Evolutionary conservation across 768 basidiomycete genomes (phyloP), one percentile per base, ranked within the genome.

Genomic region (Podaxis pistillaris): DNA sequence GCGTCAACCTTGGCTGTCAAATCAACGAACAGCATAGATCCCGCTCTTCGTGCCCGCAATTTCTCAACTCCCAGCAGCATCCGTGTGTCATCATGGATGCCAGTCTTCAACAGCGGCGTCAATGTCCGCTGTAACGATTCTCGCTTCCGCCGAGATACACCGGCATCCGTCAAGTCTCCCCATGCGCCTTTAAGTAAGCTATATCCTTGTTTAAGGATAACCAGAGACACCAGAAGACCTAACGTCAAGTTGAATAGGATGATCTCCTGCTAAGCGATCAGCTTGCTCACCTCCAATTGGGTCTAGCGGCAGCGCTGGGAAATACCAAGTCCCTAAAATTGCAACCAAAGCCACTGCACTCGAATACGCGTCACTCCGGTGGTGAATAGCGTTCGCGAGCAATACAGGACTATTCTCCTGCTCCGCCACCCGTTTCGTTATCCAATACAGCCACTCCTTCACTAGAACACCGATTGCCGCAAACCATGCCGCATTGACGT

Each of bases 401-500:
- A 99, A 76, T 0, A 99, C 97, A 3, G 93, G 92, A 69, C 91
- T 93, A 68, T 88, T 87, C 74, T 98, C 95, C 68, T 93, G 86
- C 62, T 93, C 87, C 11, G 96, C 97, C 33, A 99, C 96, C 59
- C 83, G 85, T 70, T 90, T 91, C 52, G 95, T 98, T 51, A 89
- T 78, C 47, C 95, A 81, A 75, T 96, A 98, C 12, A 99, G 73
- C 89, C 90, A 98, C 74, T 99, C 97, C 72, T 99, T 99, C 64
- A 83, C 74, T 3, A 93, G 55, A 2, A 98, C 86, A 65, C 92
- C 87, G 22, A 86, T 68, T 1, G 86, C 86, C 7, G 97, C 97
- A 69, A 98, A 96, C 95, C 96, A 98, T 30, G 95, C 94, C 19
- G 97, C 97, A 70, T 98, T 95, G 46, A 93, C 91, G 71, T 97